Percentiles rank a stretch among this genome's conserved stretches.
These are phyloP conservation scores for Lantana camara DNA, from an alignment of 257 asterid species.

Conservation along the genomic window DNA sequence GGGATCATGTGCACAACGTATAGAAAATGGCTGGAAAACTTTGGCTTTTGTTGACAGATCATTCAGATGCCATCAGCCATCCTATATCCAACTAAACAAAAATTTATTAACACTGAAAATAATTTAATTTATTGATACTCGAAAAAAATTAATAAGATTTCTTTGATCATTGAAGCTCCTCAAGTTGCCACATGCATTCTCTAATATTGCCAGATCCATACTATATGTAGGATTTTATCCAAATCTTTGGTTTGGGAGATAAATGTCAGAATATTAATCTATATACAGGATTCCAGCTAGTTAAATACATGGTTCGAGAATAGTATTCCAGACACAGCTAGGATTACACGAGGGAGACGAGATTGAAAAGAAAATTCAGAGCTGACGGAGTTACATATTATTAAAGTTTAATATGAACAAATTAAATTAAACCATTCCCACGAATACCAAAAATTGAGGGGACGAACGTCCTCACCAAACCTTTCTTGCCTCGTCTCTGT, in stretches of 20 bases:
- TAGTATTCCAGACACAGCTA: too few species aligned
- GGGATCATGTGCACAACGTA: slow-evolving; percentile 52
- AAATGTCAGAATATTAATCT: neutral
- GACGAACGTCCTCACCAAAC: too few species aligned
- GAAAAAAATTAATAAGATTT: neutral
- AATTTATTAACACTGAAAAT: too few species aligned
- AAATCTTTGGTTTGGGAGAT: slow-evolving; percentile 17
- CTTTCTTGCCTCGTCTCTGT: too few species aligned
- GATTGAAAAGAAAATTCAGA: too few species aligned
- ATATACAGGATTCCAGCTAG: neutral
- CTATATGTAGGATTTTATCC: slow-evolving; percentile 10
- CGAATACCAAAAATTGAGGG: too few species aligned
- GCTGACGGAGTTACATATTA: too few species aligned
- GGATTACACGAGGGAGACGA: too few species aligned
- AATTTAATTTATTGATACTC: too few species aligned
- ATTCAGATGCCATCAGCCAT: slow-evolving; percentile 45
- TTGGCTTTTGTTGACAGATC: slow-evolving; percentile 36
- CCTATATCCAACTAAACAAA: too few species aligned
- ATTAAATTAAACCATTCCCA: too few species aligned
- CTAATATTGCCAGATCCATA: slow-evolving; percentile 26
- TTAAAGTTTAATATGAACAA: too few species aligned
- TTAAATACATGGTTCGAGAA: neutral
- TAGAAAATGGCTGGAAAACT: slow-evolving; percentile 28
- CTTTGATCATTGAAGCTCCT: slow-evolving; percentile 17
- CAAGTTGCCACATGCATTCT: slow-evolving; percentile 42